These are phyloP conservation scores for Wolfiporia cocos DNA, from an alignment of 1,284 basidiomycete genomes.

Conservation along the genomic window DNA sequence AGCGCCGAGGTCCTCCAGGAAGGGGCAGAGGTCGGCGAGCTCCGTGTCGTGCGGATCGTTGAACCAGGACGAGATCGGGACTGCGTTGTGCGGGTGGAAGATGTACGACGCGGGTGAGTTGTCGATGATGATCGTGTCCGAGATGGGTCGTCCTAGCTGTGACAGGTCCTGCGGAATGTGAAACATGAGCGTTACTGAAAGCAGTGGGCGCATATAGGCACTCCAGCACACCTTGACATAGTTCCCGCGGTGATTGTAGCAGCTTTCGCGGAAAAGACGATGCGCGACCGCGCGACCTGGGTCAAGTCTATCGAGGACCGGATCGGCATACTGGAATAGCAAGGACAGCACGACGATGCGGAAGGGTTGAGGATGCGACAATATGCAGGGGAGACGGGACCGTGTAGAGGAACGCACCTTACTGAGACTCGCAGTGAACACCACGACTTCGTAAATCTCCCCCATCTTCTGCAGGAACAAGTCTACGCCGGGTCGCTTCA, in stretches of 20 bases:
- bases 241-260: constrained; percentile 98
- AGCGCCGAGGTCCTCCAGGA: constrained; percentile 81
- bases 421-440: constrained; percentile 95
- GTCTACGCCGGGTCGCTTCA: constrained; percentile 97
- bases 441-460: constrained; percentile 94
- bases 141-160: constrained; percentile 89
- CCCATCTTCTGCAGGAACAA: constrained; percentile 96
- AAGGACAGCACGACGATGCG: constrained; percentile 1
- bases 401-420: constrained; percentile 51
- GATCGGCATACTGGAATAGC: constrained; percentile 82
- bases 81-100: constrained; percentile 98
- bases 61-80: constrained; percentile 99
- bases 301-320: constrained; percentile 96
- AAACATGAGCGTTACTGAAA: no score
- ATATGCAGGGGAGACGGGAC: background rate
- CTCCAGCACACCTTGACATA: constrained; percentile 88
- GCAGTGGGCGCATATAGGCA: no score
- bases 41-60: constrained; percentile 98
- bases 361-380: background rate
- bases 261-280: constrained; percentile 94
- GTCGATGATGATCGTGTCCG: constrained; percentile 95
- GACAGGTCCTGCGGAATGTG: constrained; percentile 73
- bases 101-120: constrained; percentile 99
- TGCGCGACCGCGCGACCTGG: constrained; percentile 88
- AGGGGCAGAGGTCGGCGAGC: constrained; percentile 89